These are phyloP conservation scores for Mercurialis annua DNA, from an alignment of 345 rosid species.

Conservation along the genomic window DNA sequence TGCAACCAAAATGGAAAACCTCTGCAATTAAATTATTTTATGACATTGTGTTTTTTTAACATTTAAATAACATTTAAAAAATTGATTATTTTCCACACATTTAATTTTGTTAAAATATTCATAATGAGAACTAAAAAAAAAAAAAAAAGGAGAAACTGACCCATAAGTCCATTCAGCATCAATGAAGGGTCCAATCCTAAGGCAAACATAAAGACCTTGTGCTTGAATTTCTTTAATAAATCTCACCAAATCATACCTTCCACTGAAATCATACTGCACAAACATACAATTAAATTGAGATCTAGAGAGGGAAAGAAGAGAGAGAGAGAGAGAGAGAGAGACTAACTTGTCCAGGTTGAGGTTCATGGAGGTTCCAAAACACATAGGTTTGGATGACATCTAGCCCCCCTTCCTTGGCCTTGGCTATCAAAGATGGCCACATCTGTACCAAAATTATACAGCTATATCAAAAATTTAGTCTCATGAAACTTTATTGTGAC, in stretches of 20 bases:
- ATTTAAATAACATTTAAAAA: background rate
- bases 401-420: constrained; percentile 79
- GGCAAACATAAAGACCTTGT: constrained; percentile 72
- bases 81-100: background rate
- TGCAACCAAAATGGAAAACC: constrained; percentile 26
- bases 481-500: too few relatives aligned
- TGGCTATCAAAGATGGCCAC: constrained; percentile 76
- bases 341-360: constrained; percentile 64
- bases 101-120: background rate
- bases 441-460: constrained; percentile 43
- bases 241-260: constrained; percentile 65
- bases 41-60: background rate
- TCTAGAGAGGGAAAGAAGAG: background rate
- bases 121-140: background rate
- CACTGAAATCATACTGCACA: constrained; percentile 74
- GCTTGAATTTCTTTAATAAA: constrained; percentile 73
- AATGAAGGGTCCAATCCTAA: constrained; percentile 82
- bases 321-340: background rate
- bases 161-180: constrained; percentile 94
- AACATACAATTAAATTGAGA: background rate
- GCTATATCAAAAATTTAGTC: too few relatives aligned
- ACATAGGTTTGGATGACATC: constrained; percentile 87
- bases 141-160: constrained; percentile 25
- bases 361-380: constrained; percentile 87
- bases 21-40: background rate